A percentile compares a stretch with the other conserved stretches of the same genome.
Evolutionary conservation across 768 basidiomycete species (phyloP).

Genomic region (Calocera cornea): DNA sequence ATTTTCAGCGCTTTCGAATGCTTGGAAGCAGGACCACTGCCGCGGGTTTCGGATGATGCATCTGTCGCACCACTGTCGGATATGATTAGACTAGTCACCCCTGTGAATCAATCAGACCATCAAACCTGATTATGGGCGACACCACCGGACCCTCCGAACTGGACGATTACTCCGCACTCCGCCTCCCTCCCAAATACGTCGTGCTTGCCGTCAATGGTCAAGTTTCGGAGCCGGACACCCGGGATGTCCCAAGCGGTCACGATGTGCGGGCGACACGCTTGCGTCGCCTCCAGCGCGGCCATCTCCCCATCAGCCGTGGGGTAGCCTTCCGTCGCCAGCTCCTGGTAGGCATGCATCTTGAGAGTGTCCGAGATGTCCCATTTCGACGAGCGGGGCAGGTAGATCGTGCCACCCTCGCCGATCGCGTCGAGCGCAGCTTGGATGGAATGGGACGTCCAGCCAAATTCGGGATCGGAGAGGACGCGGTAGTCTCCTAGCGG

Average conservation of each 20-base stretch:
- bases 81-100: neutral
- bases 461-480: neutral
- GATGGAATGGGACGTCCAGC: constrained; percentile 12
- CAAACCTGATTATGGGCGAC: neutral
- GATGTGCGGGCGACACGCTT: constrained; percentile 12
- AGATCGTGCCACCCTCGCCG: constrained; percentile 16
- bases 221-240: constrained; percentile 16
- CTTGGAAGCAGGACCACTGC: constrained; percentile 19
- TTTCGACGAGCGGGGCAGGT: constrained; percentile 14
- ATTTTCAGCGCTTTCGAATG: constrained; percentile 17
- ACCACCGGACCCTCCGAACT: constrained; percentile 11
- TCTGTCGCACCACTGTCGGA: constrained; percentile 13
- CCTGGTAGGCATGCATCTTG: constrained; percentile 13
- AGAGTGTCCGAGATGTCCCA: constrained; percentile 14
- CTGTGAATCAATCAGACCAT: neutral
- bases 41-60: constrained; percentile 17
- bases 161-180: constrained; percentile 16
- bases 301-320: constrained; percentile 15
- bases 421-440: constrained; percentile 16
- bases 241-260: constrained; percentile 9
- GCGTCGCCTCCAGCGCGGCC: constrained; percentile 15
- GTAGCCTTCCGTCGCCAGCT: constrained; percentile 18
- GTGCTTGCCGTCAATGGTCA: constrained; percentile 16
- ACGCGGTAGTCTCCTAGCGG: neutral
- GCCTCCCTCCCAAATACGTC: constrained; percentile 15